A percentile compares a stretch with the other conserved stretches of the same genome.
phyloP scores from a whole-genome alignment of 495 filamentous ascomycete species.

The Staphylotrichum tortipilum region DNA sequence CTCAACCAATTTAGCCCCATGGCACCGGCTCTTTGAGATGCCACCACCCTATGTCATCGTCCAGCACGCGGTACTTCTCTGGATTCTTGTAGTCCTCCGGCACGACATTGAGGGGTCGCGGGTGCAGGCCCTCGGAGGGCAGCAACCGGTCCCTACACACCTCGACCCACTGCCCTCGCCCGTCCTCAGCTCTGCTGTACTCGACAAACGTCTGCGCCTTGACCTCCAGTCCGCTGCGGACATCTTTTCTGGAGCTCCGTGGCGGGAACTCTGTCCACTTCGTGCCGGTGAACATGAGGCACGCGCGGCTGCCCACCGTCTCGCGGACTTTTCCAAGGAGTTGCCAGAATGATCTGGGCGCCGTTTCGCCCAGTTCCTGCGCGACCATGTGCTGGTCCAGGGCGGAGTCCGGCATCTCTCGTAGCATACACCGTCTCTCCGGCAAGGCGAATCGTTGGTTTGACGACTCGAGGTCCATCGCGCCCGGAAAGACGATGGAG shows the following conservation, averaged over 20 bases:
- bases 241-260: neutral
- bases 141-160: neutral
- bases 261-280: too few species aligned
- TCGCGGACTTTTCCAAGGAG: too few species aligned
- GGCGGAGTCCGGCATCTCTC: neutral
- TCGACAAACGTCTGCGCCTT: neutral
- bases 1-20: too few species aligned
- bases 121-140: too few species aligned
- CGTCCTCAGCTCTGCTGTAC: neutral
- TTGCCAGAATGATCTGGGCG: too few species aligned
- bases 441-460: neutral
- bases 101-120: too few species aligned
- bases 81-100: too few species aligned
- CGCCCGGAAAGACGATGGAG: neutral
- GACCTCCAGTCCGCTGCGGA: neutral
- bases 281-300: neutral
- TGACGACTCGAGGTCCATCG: neutral
- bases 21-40: too few species aligned
- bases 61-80: too few species aligned
- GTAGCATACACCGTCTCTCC: neutral
- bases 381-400: neutral
- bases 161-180: neutral
- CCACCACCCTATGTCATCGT: too few species aligned
- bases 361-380: neutral
- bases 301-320: neutral